A percentile compares a stretch with the other conserved stretches of the same genome.
phyloP scores from a whole-genome alignment of 2,329 filamentous ascomycete species.

The Cladosporium sphaerospermum region DNA sequence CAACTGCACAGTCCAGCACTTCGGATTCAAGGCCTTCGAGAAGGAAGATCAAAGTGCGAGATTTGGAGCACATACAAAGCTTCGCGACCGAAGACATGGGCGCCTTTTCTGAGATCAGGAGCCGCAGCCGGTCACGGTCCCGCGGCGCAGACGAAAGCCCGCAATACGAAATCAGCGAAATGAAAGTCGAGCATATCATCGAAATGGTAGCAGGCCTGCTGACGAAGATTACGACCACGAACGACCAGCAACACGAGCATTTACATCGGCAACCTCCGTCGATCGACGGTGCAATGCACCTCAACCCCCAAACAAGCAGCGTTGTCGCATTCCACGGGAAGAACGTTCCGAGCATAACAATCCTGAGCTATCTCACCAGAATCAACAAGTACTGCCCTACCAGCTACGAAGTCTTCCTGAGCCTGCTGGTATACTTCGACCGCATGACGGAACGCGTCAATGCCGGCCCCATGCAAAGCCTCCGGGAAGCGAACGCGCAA shows the following conservation, averaged over 20 bases:
- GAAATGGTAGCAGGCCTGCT: constrained; percentile 97
- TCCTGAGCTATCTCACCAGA: constrained; percentile 86
- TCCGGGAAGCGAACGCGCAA: constrained; percentile 49
- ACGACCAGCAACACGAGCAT: constrained; percentile 89
- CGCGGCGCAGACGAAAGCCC: constrained; percentile 47
- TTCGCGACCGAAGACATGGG: constrained; percentile 74
- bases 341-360: constrained; percentile 95
- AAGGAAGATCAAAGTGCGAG: constrained; percentile 69
- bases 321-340: constrained; percentile 97
- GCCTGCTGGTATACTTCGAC: constrained; percentile 93
- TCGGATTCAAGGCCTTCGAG: constrained; percentile 37
- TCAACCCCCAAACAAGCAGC: constrained; percentile 59
- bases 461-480: constrained; percentile 62
- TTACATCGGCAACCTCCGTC: constrained; percentile 68
- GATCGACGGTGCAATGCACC: constrained; percentile 48
- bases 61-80: constrained; percentile 84
- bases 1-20: constrained; percentile 27
- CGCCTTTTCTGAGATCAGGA: constrained; percentile 44
- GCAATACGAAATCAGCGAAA: constrained; percentile 90
- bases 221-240: constrained; percentile 95
- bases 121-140: constrained; percentile 33
- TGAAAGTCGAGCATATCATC: constrained; percentile 96
- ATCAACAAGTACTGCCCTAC: constrained; percentile 99
- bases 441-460: constrained; percentile 98
- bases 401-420: constrained; percentile 96